Percentiles rank a stretch among this genome's conserved stretches.
phyloP scores from a whole-genome alignment of 164 flowering plant genomes.

The Dillenia suffruticosa region DNA sequence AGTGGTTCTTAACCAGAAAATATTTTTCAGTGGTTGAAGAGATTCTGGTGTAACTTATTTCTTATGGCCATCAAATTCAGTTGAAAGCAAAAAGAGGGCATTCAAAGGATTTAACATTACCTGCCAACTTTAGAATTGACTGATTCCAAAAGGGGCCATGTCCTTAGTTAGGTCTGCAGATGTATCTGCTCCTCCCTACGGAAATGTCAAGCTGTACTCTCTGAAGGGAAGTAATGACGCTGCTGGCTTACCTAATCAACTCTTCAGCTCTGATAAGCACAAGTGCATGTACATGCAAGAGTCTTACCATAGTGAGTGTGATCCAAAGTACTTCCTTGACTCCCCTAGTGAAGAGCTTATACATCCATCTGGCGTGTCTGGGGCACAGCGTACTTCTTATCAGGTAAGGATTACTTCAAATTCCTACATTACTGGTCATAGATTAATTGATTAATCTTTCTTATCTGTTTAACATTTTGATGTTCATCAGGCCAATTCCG shows the following conservation, averaged over 20 bases:
- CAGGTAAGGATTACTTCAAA: slow-evolving; percentile 19
- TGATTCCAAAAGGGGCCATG: slow-evolving; percentile 19
- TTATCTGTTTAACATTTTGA: slow-evolving; percentile 9
- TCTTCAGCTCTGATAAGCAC: slow-evolving; percentile 33
- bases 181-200: slow-evolving; percentile 41
- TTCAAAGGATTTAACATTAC: neutral
- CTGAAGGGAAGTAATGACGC: slow-evolving; percentile 28
- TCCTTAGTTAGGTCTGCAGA: slow-evolving; percentile 55
- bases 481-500: slow-evolving; percentile 20
- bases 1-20: too few relatives aligned
- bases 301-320: slow-evolving; percentile 36
- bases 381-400: slow-evolving; percentile 21
- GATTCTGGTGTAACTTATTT: too few relatives aligned
- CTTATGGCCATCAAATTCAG: too few relatives aligned
- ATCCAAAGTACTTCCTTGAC: slow-evolving; percentile 45
- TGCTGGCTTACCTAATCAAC: slow-evolving; percentile 30
- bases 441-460: slow-evolving; percentile 19
- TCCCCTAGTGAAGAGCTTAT: slow-evolving; percentile 48
- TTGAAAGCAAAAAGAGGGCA: too few relatives aligned
- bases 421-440: slow-evolving; percentile 20
- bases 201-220: slow-evolving; percentile 36
- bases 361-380: slow-evolving; percentile 28
- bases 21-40: too few relatives aligned
- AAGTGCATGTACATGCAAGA: slow-evolving; percentile 30
- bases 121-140: neutral